phyloP scores from a whole-genome alignment of 768 basidiomycete genomes.

The Infundibulicybe gibba region DNA sequence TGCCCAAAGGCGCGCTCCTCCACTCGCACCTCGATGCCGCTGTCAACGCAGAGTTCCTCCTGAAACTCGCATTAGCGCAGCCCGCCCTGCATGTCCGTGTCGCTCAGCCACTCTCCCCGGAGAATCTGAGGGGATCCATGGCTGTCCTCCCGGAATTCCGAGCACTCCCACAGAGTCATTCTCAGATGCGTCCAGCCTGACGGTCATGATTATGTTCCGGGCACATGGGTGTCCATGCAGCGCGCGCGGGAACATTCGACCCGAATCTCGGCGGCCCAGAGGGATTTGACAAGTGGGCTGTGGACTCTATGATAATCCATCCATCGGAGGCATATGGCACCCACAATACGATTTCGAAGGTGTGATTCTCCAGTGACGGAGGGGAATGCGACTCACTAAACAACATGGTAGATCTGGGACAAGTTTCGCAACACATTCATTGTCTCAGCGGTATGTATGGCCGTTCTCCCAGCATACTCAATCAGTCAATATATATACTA shows the following conservation, averaged over 20 bases:
- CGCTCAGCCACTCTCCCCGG: constrained; percentile 29
- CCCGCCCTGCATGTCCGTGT: constrained; percentile 59
- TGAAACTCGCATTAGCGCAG: constrained; percentile 52
- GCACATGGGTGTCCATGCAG: constrained; percentile 52
- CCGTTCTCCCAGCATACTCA: too few relatives aligned
- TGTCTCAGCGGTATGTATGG: constrained; percentile 39
- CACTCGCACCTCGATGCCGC: constrained; percentile 78
- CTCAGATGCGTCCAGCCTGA: constrained; percentile 29
- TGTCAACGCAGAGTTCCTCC: constrained; percentile 51
- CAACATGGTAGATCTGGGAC: constrained; percentile 61
- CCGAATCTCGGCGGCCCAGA: constrained; percentile 50
- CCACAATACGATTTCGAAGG: constrained; percentile 69
- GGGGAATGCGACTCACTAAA: not conserved
- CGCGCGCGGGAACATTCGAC: constrained; percentile 53
- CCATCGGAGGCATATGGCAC: constrained; percentile 70
- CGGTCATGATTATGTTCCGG: constrained; percentile 36
- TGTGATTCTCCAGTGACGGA: constrained; percentile 12
- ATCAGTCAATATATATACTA: constrained; percentile 9
- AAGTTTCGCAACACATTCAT: constrained; percentile 60
- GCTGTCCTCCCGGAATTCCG: constrained; percentile 49
- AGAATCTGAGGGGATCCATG: constrained; percentile 26
- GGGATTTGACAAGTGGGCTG: constrained; percentile 69
- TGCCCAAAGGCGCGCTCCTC: constrained; percentile 79
- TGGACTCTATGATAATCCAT: constrained; percentile 59
- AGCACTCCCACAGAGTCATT: constrained; percentile 35